phyloP scores from a whole-genome alignment of 2,329 filamentous ascomycete genomes.

The Ceratocystis cubensis region DNA sequence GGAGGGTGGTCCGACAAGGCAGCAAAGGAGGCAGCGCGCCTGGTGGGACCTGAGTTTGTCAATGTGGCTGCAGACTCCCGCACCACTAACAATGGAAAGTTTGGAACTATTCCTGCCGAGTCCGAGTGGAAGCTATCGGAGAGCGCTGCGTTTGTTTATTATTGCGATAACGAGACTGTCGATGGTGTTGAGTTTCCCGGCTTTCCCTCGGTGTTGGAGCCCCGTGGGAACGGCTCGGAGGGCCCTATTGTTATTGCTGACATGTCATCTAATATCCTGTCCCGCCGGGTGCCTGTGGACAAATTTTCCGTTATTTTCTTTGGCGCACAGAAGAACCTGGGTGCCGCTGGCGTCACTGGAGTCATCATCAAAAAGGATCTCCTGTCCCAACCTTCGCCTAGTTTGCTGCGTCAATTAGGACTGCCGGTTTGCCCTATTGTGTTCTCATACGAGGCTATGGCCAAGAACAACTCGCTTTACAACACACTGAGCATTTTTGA shows the following conservation, averaged over 20 bases:
- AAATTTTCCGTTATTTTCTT: slow-evolving; percentile 83
- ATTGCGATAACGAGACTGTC: slow-evolving; percentile 87
- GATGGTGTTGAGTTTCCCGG: slow-evolving; percentile 81
- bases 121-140: slow-evolving; percentile 62
- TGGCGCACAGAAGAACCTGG: slow-evolving; percentile 90
- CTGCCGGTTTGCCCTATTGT: slow-evolving; percentile 70
- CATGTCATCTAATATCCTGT: slow-evolving; percentile 91
- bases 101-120: slow-evolving; percentile 69
- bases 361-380: slow-evolving; percentile 72
- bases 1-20: slow-evolving; percentile 84
- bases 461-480: slow-evolving; percentile 90
- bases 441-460: slow-evolving; percentile 69
- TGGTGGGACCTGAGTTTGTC: slow-evolving; percentile 66
- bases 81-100: slow-evolving; percentile 61
- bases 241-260: slow-evolving; percentile 74
- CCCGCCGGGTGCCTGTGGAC: slow-evolving; percentile 58
- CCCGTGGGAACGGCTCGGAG: slow-evolving; percentile 42
- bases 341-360: slow-evolving; percentile 73
- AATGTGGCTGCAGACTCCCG: slow-evolving; percentile 64
- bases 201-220: slow-evolving; percentile 53
- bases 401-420: slow-evolving; percentile 58
- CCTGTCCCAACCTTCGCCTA: slow-evolving; percentile 57
- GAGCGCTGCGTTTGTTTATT: slow-evolving; percentile 66
- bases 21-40: slow-evolving; percentile 63
- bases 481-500: slow-evolving; percentile 92